Evolutionary conservation across 208 protist genomes (phyloP).

Genomic region (Leishmania tropica): DNA sequence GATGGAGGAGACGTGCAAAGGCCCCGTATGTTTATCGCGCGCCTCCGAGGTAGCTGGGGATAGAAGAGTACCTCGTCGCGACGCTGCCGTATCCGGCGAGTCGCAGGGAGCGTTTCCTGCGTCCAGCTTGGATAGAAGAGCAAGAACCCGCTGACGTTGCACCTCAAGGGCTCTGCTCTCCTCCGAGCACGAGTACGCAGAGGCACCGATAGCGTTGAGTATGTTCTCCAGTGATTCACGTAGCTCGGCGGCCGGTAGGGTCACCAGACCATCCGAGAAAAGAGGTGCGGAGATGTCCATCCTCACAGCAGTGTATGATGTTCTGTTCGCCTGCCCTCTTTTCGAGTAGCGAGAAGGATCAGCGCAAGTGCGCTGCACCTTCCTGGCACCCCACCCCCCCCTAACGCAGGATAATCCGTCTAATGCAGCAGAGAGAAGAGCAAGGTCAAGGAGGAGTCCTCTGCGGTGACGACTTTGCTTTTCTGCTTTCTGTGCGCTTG

Average conservation of each 20-base stretch:
- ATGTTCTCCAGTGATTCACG: conserved; percentile 16
- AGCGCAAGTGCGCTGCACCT: neutral
- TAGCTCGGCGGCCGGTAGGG: conserved; percentile 3
- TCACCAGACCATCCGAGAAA: neutral
- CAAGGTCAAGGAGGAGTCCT: neutral
- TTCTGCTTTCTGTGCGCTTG: neutral
- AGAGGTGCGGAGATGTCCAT: neutral
- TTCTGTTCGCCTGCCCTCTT: neutral
- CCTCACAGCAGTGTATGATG: too few species aligned
- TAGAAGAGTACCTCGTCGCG: neutral
- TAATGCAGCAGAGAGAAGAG: neutral
- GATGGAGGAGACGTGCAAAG: neutral
- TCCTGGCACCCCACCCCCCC: neutral
- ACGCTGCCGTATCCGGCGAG: neutral
- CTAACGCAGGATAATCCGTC: neutral
- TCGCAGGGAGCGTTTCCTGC: too few species aligned
- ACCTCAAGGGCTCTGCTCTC: conserved; percentile 8
- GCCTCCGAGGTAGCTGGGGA: neutral
- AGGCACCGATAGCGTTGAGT: neutral
- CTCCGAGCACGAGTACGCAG: neutral
- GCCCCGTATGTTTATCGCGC: too few species aligned
- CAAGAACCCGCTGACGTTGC: conserved; percentile 8
- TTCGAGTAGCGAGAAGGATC: neutral
- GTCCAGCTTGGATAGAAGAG: conserved; percentile 16
- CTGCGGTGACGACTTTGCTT: neutral